These are phyloP conservation scores for Aspergillus felis DNA, from an alignment of 2,329 filamentous ascomycete species.

Conservation along the genomic window DNA sequence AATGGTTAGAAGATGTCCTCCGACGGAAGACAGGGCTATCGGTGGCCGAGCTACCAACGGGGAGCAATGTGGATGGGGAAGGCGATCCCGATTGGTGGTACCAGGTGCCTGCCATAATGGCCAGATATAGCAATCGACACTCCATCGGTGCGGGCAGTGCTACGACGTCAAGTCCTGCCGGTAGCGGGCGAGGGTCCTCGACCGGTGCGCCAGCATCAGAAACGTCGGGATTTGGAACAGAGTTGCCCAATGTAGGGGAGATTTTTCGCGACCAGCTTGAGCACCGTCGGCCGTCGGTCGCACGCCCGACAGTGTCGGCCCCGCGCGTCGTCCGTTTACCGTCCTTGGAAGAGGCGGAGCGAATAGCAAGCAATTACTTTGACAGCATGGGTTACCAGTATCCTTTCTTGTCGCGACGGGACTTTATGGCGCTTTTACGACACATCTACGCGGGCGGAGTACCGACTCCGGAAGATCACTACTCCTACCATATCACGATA, in stretches of 20 bases:
- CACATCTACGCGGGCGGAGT: constrained; percentile 33
- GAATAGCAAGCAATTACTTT: constrained; percentile 31
- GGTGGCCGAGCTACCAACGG: constrained; percentile 31
- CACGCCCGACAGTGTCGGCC: constrained; percentile 26
- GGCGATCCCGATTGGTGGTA: constrained; percentile 37
- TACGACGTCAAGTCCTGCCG: constrained; percentile 6
- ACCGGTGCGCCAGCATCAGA: constrained; percentile 16
- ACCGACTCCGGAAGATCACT: constrained; percentile 31
- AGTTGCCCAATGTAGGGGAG: constrained; percentile 37
- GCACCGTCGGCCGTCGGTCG: constrained; percentile 32
- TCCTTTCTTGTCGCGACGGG: constrained; percentile 32
- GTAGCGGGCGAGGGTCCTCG: constrained; percentile 13
- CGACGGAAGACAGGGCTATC: constrained; percentile 32
- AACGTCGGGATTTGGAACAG: constrained; percentile 23
- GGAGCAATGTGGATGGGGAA: constrained; percentile 29
- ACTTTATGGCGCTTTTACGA: constrained; percentile 31
- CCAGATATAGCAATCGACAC: constrained; percentile 21
- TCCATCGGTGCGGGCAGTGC: constrained; percentile 15
- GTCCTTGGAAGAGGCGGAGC: constrained; percentile 34
- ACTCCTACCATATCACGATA: constrained; percentile 36
- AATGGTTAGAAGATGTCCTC: constrained; percentile 37
- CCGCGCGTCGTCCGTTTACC: constrained; percentile 32
- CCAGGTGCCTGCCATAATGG: constrained; percentile 35
- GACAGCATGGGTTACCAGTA: constrained; percentile 39
- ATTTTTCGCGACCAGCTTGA: constrained; percentile 39